Evolutionary conservation across 352 stramenopile species (phyloP), one percentile per base, ranked within the genome.

Genomic region (Halophytophthora polymorphica): DNA sequence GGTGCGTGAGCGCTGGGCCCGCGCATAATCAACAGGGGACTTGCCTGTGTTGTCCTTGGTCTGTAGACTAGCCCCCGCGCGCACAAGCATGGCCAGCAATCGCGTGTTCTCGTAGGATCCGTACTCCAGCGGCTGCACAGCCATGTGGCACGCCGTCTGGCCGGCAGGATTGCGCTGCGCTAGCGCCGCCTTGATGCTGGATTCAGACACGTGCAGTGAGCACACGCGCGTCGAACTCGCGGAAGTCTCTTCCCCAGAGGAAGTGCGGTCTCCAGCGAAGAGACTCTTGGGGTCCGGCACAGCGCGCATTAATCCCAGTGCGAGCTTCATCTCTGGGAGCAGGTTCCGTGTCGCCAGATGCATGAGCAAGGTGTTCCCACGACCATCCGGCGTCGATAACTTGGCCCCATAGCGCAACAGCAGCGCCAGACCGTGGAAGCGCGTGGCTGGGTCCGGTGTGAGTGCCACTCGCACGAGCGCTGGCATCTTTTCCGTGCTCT

Each of bases 61-160:
- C 2, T 66, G 38, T 6, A 87, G 29, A 21, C 51, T 66, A 1
- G 66, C 77, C 19, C 77, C 77, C 14, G 55, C 60, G 8, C 66
- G 51, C 10, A 89, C 31, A 1, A 92, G 55, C 14, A 87, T 54
- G 10, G 72, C 47, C 22, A 89, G 37, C 6, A 92, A 53, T 10
- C 46, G 29, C 0, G 61, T 66, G 41, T 89, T 92, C 47, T 92
- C 82, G 56, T 78, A 87, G 1, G 82, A 90, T 1, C 73, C 77
- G 33, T 80, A 84, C 19, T 60, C 49, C 7, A 77, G 56, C 13
- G 82, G 73, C 31, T 83, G 69, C 6, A 92, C 66, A n/a, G 71
- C 77, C 22, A 86, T 56, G 44, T 90, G 82, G 23, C 87, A 53
- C 1, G 64, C 69, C 0, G 76, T 85, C 42, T 83, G 59, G 0